Evolutionary conservation across 768 basidiomycete genomes (phyloP), one percentile per base, ranked within the genome.

Genomic region (Paxillus rubicundulus): DNA sequence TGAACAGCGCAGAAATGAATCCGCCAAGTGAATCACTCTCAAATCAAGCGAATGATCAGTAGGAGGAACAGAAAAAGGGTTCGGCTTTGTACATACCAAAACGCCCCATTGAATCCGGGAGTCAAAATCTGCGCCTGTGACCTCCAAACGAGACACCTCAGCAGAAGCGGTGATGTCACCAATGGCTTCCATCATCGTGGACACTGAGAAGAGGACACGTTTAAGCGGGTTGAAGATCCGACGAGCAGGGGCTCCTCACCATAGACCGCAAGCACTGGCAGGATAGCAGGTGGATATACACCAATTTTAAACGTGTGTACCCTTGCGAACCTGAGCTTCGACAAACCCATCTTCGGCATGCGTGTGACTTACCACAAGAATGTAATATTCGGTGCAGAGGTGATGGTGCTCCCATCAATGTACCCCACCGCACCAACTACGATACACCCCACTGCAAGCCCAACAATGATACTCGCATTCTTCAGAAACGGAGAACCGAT

Each of bases 401-500:
- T 74, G 67, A 93, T 87, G 45, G 74, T 79, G 18, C 77, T 77
- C 7, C 78, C 74, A 57, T 85, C 84, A 21, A 92, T 86, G 60
- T 93, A 92, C 0, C 90, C 90, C 2, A 84, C 74, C 14, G 85
- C 85, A 34, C 87, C 90, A 1, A 89, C 81, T 2, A 92, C 89
- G 50, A 92, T 89, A 53, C 87, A 89, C 1, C 91, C 89, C 2
- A 92, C 81, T 8, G 77, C 75, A 16, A 92, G 73, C 0, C 89
- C 87, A 18, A 89, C 78, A 47, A 92, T 87, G 58, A 90, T 83
- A 27, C 84, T 85, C 49, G 82, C 78, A 60, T 91, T 92, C 70
- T 87, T 87, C 63, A 94, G 68, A 74, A 94, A 93, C 0, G 90
- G 92, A 4, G 84, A 86, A 7, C 91, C 92, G 57, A 92, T 89